These are phyloP conservation scores for Calonectria montana DNA, from an alignment of 2,329 filamentous ascomycete species.

Conservation along the genomic window DNA sequence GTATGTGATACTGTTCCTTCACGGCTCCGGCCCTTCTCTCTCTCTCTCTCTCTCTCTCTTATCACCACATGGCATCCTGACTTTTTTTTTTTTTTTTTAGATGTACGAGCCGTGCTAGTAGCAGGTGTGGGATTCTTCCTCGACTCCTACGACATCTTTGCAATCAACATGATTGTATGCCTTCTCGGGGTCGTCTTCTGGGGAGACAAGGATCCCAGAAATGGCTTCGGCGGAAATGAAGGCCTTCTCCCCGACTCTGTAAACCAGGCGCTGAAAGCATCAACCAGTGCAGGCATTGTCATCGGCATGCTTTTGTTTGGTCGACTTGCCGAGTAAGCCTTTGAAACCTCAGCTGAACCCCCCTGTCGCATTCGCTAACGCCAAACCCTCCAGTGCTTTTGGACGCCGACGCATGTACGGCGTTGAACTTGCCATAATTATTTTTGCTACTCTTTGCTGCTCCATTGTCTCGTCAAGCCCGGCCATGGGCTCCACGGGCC, in stretches of 20 bases:
- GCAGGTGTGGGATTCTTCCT: slow-evolving; percentile 88
- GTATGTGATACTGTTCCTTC: slow-evolving; percentile 44
- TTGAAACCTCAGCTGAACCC: not conserved
- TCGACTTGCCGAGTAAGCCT: slow-evolving; percentile 73
- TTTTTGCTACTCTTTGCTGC: slow-evolving; percentile 76
- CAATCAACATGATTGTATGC: slow-evolving; percentile 78
- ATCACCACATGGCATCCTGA: slow-evolving; percentile 14
- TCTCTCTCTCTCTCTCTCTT: no score
- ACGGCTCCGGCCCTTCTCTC: not conserved
- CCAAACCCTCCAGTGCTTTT: slow-evolving; percentile 56
- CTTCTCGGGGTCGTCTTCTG: slow-evolving; percentile 84
- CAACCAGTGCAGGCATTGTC: slow-evolving; percentile 82
- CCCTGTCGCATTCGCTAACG: not conserved
- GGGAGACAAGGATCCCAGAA: slow-evolving; percentile 56
- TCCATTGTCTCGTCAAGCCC: slow-evolving; percentile 71
- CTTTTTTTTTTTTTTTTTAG: slow-evolving; percentile 34
- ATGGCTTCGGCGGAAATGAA: slow-evolving; percentile 63
- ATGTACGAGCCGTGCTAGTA: slow-evolving; percentile 79
- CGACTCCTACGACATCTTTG: slow-evolving; percentile 85
- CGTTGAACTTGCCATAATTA: slow-evolving; percentile 78
- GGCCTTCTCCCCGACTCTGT: slow-evolving; percentile 71
- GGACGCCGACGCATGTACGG: slow-evolving; percentile 88
- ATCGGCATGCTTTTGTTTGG: slow-evolving; percentile 83
- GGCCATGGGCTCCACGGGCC: slow-evolving; percentile 67
- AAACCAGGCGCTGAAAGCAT: slow-evolving; percentile 83